Evolutionary conservation across 805 yeast genomes (phyloP), one percentile per base, ranked within the genome.

Genomic region (Saccharomycodes ludwigii): DNA sequence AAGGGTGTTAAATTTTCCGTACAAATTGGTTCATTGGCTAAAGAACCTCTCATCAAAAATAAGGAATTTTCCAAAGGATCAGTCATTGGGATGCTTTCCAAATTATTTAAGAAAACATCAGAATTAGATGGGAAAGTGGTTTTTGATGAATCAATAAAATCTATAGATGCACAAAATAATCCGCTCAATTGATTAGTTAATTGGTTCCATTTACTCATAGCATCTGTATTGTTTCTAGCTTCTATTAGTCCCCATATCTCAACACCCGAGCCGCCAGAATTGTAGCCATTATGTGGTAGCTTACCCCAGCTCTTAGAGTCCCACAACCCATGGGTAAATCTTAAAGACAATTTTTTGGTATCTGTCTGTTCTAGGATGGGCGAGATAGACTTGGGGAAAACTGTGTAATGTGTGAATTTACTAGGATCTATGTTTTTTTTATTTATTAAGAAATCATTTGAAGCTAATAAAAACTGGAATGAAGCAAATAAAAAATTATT

Each of bases 1-100:
- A 88, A 84, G 0, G 98, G 97, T 0, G 98, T 88, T 48, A 91
- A 65, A 56, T 91, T 91, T 53, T 91, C 98, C 0, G 98, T 91
- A 56, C 98, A 91, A 12, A 91, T 76, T 0, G 96, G 95, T 50
- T 91, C 98, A 39, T 88, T 72, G 1, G 98, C 95, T 30, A 91
- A 66, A 0, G 95, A 81, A 5, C 95, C 94, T 38, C 94, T 66
- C 40, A 86, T 50, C 14, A 77, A 55, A 44, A 63, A 80, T 17
- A 75, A 48, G 4, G 62, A 49, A 34, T 69, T 66, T 2, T 36
- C 30, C 19, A 40, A 30, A 31, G 50, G 37, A 25, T 57, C 44
- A 4, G 56, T 16, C 2, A 62, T 53, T 11, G 39, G 44, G 33
- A 52, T 49, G 3, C 16, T 24, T 2, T 32, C 31, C 12, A 39